Evolutionary conservation across 2,329 filamentous ascomycete species (phyloP).

Genomic region (Aspergillaceae sp.): DNA sequence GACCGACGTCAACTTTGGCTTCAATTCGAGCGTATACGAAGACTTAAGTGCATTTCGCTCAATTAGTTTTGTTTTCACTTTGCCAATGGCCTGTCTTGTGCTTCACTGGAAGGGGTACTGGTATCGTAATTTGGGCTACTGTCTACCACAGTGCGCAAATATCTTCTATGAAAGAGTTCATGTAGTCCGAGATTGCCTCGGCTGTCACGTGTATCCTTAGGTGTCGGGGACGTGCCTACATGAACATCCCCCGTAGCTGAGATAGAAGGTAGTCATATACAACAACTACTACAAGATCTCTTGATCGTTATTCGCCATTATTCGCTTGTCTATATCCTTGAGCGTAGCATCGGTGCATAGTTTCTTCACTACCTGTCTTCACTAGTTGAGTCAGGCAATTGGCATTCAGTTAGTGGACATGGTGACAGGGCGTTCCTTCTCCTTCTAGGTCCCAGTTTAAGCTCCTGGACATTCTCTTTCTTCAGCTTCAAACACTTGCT

Average conservation of each 20-base stretch:
- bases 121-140: background rate
- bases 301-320: background rate
- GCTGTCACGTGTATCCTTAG: too few species aligned
- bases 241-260: too few species aligned
- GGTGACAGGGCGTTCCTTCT: background rate
- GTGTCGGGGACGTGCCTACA: too few species aligned
- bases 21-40: background rate
- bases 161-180: too few species aligned
- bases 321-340: background rate
- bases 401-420: background rate
- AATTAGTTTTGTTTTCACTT: too few species aligned
- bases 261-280: too few species aligned
- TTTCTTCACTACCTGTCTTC: background rate
- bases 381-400: background rate
- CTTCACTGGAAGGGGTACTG: too few species aligned
- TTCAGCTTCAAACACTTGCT: background rate
- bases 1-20: background rate
- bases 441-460: background rate
- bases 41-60: too few species aligned
- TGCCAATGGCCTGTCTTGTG: too few species aligned
- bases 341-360: background rate
- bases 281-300: too few species aligned
- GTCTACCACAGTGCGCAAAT: too few species aligned
- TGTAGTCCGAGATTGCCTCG: too few species aligned
- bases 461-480: background rate